Base-by-base conservation (phyloP, 1,139 yeast species). In the Torulaspora pretoriensis region DNA sequence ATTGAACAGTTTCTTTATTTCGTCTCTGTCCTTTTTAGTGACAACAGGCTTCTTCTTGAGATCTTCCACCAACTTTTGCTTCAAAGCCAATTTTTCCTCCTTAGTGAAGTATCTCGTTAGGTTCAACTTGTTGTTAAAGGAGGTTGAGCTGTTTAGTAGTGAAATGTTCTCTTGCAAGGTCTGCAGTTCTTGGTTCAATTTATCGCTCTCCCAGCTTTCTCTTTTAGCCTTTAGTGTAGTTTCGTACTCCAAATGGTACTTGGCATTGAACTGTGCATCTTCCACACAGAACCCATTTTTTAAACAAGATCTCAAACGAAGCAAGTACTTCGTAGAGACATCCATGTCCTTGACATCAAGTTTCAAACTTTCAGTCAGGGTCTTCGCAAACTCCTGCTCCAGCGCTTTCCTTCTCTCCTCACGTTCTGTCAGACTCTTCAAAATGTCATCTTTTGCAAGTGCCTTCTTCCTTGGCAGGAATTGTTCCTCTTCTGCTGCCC, bases 231-330 rank as follows among this genome's bases (percentile, higher is more conserved):
- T 63, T 48, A 84, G 68, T 43, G 72, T 69, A 38, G 74, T 57
- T 38, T 75, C 77, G 52, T 77, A 76, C n/a, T 73, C 56, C 47
- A 72, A 63, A 55, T 73, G 74, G 64, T 65, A 76, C 14, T 79
- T 73, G 2, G 83, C 74, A 51, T 82, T 84, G 38, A 69, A 68
- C 48, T 71, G 71, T 8, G 90, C 81, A 42, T 83, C 87, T 36
- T 70, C 72, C n/a, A 70, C 52, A 1, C 68, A 45, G 45, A 78
- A 74, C 17, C 78, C 81, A 47, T 75, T 77, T 54, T 71, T 71
- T 41, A 78, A 47, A 46, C 69, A 74, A 38, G 73, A 72, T 52
- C 72, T 73, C 40, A 84, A 69, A 29, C 72, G 68, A 13, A 75
- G 64, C 42, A 85, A 67, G 59, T 92, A 77, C 31, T 67, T 59